A percentile compares a stretch with the other conserved stretches of the same genome.
These are phyloP conservation scores for Pseudopithomyces chartarum DNA, from an alignment of 2,329 filamentous ascomycete species.

Conservation along the genomic window DNA sequence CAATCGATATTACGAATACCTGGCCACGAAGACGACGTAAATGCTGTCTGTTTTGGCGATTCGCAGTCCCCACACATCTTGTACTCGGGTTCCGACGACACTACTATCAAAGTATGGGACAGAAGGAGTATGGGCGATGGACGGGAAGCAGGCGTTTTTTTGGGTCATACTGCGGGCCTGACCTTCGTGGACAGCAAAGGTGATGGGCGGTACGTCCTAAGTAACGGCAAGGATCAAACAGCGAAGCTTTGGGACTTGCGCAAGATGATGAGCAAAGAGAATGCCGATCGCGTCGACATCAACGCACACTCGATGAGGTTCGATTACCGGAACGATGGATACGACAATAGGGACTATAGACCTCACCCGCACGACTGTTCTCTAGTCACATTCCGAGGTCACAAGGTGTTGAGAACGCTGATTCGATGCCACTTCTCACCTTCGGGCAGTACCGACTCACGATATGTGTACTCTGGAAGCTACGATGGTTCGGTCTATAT, in stretches of 20 bases:
- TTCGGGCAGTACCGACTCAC: conserved; percentile 79
- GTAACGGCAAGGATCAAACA: conserved; percentile 93
- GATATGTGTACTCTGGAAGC: conserved; percentile 92
- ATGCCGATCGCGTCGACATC: conserved; percentile 63
- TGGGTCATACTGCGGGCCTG: conserved; percentile 68
- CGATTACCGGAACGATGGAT: conserved; percentile 74
- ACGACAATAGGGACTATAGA: conserved; percentile 68
- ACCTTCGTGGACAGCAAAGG: conserved; percentile 81
- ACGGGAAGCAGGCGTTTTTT: conserved; percentile 66
- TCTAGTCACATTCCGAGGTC: conserved; percentile 89
- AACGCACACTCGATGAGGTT: conserved; percentile 66
- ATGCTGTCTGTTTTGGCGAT: conserved; percentile 95
- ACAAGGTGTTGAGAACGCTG: conserved; percentile 84
- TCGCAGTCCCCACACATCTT: conserved; percentile 87
- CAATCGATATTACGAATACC: conserved; percentile 73
- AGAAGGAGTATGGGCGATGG: conserved; percentile 70
- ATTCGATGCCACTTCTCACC: conserved; percentile 97
- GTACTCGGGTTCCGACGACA: conserved; percentile 94
- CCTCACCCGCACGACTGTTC: conserved; percentile 86
- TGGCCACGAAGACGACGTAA: conserved; percentile 88
- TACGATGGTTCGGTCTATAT: conserved; percentile 88
- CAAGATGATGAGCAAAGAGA: conserved; percentile 79
- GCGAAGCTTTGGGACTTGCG: conserved; percentile 97
- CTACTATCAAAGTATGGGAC: conserved; percentile 95
- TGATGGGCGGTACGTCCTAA: conserved; percentile 86